phyloP scores from a whole-genome alignment of 305 asterid genomes.

The Nicotiana rustica region DNA sequence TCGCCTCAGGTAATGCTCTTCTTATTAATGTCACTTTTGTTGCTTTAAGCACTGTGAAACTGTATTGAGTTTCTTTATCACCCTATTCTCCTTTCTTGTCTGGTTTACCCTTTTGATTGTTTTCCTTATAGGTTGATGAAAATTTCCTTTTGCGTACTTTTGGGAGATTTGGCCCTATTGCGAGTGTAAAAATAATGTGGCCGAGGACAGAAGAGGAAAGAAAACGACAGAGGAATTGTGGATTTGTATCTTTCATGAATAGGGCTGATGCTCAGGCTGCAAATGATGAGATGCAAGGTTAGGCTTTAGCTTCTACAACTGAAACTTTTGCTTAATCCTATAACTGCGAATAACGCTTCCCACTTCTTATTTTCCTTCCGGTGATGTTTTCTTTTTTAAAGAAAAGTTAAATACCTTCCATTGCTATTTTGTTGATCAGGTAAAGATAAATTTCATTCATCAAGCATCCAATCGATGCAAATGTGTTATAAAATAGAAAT shows the following conservation, averaged over 20 bases:
- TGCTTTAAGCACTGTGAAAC: conserved; percentile 1
- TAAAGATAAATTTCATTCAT: no score
- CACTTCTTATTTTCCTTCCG: no score
- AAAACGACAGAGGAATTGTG: conserved; percentile 88
- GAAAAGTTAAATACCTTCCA: no score
- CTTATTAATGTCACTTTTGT: conserved; percentile 4
- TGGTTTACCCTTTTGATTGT: conserved; percentile 29
- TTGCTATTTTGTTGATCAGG: no score
- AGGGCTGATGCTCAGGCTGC: conserved; percentile 93
- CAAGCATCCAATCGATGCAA: no score
- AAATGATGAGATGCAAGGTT: conserved; percentile 96
- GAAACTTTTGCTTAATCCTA: conserved; percentile 6
- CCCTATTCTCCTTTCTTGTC: background rate
- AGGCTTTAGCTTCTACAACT: conserved; percentile 33
- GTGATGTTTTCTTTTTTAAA: no score
- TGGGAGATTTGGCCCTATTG: conserved; percentile 98
- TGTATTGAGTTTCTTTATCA: background rate
- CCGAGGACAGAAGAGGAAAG: conserved; percentile 96
- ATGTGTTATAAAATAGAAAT: no score
- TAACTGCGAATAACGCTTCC: background rate
- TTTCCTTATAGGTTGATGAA: conserved; percentile 76
- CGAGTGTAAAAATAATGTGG: conserved; percentile 99
- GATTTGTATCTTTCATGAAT: conserved; percentile 95
- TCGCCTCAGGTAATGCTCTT: conserved; percentile 77
- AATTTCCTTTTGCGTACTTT: conserved; percentile 91